Percentiles rank a stretch among this genome's conserved stretches.
Evolutionary conservation across 345 rosid species (phyloP).

Genomic region (Citrus australasica): DNA sequence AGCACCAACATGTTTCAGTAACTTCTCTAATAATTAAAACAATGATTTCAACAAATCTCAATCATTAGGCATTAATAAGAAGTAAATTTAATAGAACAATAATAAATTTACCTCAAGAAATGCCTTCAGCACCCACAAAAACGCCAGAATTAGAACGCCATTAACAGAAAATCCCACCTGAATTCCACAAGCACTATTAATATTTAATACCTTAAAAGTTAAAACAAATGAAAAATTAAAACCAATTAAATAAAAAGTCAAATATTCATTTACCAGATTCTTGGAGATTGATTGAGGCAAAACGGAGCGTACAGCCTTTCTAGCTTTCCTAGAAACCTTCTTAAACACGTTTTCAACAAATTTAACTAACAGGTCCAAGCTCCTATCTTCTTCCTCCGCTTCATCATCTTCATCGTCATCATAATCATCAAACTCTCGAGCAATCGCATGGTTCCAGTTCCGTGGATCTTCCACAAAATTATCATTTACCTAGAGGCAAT

Average conservation of each 20-base stretch:
- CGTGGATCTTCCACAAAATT: constrained; percentile 45
- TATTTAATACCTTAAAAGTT: neutral
- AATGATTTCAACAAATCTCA: neutral
- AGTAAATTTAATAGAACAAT: neutral
- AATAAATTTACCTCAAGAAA: constrained; percentile 71
- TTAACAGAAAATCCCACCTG: constrained; percentile 89
- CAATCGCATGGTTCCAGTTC: constrained; percentile 70
- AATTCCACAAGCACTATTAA: neutral
- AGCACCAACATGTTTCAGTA: neutral
- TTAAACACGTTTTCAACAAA: constrained; percentile 67
- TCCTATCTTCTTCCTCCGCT: constrained; percentile 74
- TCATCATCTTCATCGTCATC: constrained; percentile 54
- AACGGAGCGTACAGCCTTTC: constrained; percentile 84
- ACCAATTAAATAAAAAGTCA: neutral
- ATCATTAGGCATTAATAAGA: neutral
- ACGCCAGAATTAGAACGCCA: constrained; percentile 74
- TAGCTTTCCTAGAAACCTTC: constrained; percentile 68
- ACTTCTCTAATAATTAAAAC: neutral
- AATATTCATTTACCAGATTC: constrained; percentile 36
- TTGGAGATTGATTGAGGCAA: constrained; percentile 65
- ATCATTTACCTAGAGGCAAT: constrained; percentile 28
- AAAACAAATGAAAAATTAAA: neutral
- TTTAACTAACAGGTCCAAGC: constrained; percentile 73
- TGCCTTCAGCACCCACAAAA: constrained; percentile 87
- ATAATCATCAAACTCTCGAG: constrained; percentile 37